Conservation (phyloP, 805 yeast species). For the Wickerhamomyces queroliae region DNA sequence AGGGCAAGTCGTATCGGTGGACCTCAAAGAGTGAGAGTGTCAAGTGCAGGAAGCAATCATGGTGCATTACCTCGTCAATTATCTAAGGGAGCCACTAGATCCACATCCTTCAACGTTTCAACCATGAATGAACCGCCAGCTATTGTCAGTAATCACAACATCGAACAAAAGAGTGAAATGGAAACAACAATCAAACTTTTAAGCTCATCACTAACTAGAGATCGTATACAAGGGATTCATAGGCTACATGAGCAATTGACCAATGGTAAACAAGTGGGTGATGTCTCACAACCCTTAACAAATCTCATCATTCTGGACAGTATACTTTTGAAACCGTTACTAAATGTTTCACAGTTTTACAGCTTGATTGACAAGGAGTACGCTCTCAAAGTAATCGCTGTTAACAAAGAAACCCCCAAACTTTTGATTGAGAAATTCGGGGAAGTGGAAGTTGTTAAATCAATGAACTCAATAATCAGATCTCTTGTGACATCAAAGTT, state of each 20-base stretch:
- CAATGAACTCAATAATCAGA: conserved; percentile 12
- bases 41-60: conserved; percentile 11
- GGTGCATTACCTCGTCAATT: conserved; percentile 7
- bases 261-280: not conserved
- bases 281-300: conserved; percentile 14
- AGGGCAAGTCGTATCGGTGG: conserved; percentile 17
- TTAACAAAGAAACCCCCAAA: conserved; percentile 20
- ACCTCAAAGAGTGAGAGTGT: conserved; percentile 18
- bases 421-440: conserved; percentile 13
- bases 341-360: conserved; percentile 21
- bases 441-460: conserved; percentile 6
- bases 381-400: conserved; percentile 26
- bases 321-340: conserved; percentile 23
- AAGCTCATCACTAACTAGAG: conserved; percentile 19
- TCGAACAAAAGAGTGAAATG: conserved; percentile 1
- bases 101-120: not conserved
- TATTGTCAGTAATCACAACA: not conserved
- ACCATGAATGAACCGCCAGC: not conserved
- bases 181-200: conserved; percentile 8
- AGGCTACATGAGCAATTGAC: conserved; percentile 6
- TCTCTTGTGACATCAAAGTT: conserved; percentile 14
- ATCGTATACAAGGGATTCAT: conserved; percentile 18
- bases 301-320: conserved; percentile 23
- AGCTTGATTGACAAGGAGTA: conserved; percentile 21
- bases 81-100: conserved; percentile 13